These are phyloP conservation scores for Pseudoneurospora amorphoporcata DNA, from an alignment of 495 filamentous ascomycete genomes.

Conservation along the genomic window DNA sequence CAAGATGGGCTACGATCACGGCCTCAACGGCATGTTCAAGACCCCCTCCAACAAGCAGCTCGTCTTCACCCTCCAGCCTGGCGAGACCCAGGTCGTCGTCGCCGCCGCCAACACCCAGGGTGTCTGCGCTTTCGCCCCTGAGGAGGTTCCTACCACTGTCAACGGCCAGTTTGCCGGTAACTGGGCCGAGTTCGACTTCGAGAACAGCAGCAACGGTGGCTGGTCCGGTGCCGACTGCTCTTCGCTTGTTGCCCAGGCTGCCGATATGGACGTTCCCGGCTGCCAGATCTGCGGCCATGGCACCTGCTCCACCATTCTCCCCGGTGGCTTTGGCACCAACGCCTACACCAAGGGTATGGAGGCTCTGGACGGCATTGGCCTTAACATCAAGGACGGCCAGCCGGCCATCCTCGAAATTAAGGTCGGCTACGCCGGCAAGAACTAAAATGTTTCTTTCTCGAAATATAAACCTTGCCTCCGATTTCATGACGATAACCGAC, in stretches of 20 bases:
- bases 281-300: slow-evolving; percentile 21
- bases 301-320: slow-evolving; percentile 23
- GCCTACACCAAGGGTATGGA: slow-evolving; percentile 28
- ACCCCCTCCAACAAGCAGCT: slow-evolving; percentile 12
- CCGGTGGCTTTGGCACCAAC: slow-evolving; percentile 23
- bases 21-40: slow-evolving; percentile 25
- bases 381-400: slow-evolving; percentile 18
- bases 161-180: slow-evolving; percentile 21
- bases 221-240: slow-evolving; percentile 32
- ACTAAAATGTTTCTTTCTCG: background rate
- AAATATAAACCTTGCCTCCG: background rate
- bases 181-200: slow-evolving; percentile 30
- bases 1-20: slow-evolving; percentile 26
- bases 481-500: slow-evolving; percentile 9
- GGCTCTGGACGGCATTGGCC: slow-evolving; percentile 24
- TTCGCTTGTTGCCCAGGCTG: slow-evolving; percentile 22
- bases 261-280: slow-evolving; percentile 22
- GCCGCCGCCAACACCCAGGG: slow-evolving; percentile 25
- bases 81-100: slow-evolving; percentile 26
- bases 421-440: slow-evolving; percentile 14
- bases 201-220: slow-evolving; percentile 22
- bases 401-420: slow-evolving; percentile 9
- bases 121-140: slow-evolving; percentile 20
- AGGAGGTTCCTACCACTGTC: slow-evolving; percentile 12
- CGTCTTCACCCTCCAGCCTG: slow-evolving; percentile 21